Base-by-base conservation (phyloP, 768 basidiomycete species). In the Pleurotus djamor region DNA sequence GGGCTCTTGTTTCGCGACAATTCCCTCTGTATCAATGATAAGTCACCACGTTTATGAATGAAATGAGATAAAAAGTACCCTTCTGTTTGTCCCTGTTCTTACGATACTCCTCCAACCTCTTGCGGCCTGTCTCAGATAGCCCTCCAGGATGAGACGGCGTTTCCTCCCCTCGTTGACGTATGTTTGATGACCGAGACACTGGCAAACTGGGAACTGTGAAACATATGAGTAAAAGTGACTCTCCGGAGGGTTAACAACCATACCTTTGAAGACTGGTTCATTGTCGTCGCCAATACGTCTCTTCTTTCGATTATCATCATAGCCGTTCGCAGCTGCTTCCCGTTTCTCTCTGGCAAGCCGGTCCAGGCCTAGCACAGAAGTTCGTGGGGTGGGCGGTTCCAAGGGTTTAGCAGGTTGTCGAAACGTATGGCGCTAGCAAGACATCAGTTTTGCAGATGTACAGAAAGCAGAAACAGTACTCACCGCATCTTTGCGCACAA, bases 141-240 rank as follows among this genome's bases (percentile, higher is more conserved):
- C 96, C 96, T 38, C 92, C 91, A 2, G 92, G 88, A 68, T 96
- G 92, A 16, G 96, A 96, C 0, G 96, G 96, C 0, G 96, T 98
- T 64, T 97, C 96, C 64, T 90, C 89, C 0, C 87, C 91, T 60
- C 91, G 78, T 61, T 91, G 86, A 4, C 96, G 83, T 2, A 80
- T 68, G 66, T 88, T 85, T n/a, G 76, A 71, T 43, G 69, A 73
- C 48, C 83, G 79, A 12, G 71, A 66, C 36, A 77, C 75, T 60
- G 94, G 96, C 17, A 96, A 71, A 41, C 72, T 81, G 0, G 96
- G 96, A 16, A 98, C 96, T 97, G 59, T 5, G 37, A n/a, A n/a
- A 41, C 17, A 48, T n/a, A 67, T 61, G 67, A 59, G 16, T 36
- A 13, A 34, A 59, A 50, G 37, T 6, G 0, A 4, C 36, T 21